These are phyloP conservation scores for Aspergillus terreus DNA, from an alignment of 2,329 filamentous ascomycete species.

Conservation along the genomic window DNA sequence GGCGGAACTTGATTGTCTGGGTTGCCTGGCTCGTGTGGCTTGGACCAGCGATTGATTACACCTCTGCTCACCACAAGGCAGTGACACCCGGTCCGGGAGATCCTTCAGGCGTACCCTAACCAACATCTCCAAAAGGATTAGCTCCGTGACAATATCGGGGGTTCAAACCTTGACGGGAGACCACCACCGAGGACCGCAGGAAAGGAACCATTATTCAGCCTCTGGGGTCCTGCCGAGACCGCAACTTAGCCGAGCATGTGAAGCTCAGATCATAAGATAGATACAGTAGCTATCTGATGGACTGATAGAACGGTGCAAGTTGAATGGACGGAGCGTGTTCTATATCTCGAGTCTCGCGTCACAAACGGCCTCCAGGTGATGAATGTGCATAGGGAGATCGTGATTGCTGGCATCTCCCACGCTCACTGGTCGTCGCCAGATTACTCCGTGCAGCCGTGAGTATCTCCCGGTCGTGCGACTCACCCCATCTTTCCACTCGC, in stretches of 20 bases:
- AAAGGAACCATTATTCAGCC: background rate
- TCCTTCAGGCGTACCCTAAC: background rate
- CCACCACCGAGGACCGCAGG: background rate
- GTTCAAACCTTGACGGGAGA: background rate
- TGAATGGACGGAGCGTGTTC: background rate
- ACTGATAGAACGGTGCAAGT: background rate
- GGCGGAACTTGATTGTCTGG: background rate
- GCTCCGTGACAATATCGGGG: no score
- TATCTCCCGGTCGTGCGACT: no score
- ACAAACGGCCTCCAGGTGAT: background rate
- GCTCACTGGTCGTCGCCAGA: no score
- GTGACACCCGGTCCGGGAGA: no score
- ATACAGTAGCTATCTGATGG: background rate
- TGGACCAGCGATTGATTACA: no score
- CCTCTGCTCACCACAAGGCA: background rate
- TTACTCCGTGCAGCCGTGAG: no score
- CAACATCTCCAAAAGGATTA: no score
- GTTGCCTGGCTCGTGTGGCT: no score
- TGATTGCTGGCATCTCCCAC: no score
- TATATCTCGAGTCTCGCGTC: background rate
- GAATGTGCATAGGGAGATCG: no score
- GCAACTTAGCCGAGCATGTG: slow-evolving; percentile 26
- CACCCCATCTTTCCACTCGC: no score
- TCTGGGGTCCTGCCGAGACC: slow-evolving; percentile 5
- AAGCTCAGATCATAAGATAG: slow-evolving; percentile 4